These are phyloP conservation scores for Syzygium aromaticum DNA, from an alignment of 345 rosid species.

Conservation along the genomic window DNA sequence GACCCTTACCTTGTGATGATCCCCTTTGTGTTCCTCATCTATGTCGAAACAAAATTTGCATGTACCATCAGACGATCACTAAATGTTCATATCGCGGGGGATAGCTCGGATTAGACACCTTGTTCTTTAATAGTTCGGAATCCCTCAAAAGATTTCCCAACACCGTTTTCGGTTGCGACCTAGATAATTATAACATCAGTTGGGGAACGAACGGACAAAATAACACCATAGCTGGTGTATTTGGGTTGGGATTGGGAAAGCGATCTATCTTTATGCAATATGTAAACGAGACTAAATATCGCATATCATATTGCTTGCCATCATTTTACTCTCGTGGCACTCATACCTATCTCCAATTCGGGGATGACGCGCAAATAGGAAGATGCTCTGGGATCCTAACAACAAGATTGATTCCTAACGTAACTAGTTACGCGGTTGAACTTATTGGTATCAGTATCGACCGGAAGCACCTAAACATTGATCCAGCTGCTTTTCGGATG, in stretches of 20 bases:
- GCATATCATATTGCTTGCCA: background rate
- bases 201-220: background rate
- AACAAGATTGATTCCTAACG: background rate
- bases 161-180: background rate
- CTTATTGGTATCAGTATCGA: no score
- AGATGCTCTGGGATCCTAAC: background rate
- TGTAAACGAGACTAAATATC: background rate
- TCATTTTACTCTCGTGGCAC: no score
- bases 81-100: background rate
- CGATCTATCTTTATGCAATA: background rate
- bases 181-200: background rate
- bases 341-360: background rate
- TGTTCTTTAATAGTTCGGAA: background rate
- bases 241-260: background rate
- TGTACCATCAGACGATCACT: background rate
- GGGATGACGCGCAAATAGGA: background rate
- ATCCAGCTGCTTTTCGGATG: background rate
- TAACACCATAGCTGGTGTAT: background rate
- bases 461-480: background rate
- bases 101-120: background rate
- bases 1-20: background rate
- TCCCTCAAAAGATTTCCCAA: background rate
- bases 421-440: background rate
- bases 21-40: fast-evolving
- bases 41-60: background rate